Evolutionary conservation across 495 filamentous ascomycete genomes (phyloP), one percentile per base, ranked within the genome.

Genomic region (Schizothecium vesticola): DNA sequence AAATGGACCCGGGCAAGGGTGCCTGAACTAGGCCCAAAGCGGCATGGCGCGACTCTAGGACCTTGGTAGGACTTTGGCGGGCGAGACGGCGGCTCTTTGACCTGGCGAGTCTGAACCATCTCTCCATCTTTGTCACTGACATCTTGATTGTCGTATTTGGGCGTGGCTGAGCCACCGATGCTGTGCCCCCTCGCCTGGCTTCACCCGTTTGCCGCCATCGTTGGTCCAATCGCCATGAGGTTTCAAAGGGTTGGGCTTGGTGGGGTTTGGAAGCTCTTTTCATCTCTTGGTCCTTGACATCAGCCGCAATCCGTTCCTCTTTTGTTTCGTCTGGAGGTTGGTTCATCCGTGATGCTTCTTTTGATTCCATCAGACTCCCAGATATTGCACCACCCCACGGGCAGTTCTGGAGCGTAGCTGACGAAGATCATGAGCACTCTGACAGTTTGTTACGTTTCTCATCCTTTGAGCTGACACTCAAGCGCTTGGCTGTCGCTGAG

Each of bases 11-110:
- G 19, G 25, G 23, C 64, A 64, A 63, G 67, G 67, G 74, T 76
- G 75, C 75, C 75, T 73, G 74, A 77, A 24, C 75, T 76, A 77
- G 66, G 56, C 74, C 71, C 1, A 67, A 74, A 70, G 9, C 65
- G 70, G 58, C 56, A 64, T 61, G 64, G 29, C 16, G 56, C 25
- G 29, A 28, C 62, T 66, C 67, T 77, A 77, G 75, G 75, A 77
- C 75, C 71, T 70, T 70, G 60, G 70, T 77, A 77, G 75, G 75
- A 77, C 75, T 77, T 70, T 65, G 25, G 26, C 23, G 33, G 33
- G 12, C 23, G 57, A 23, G 22, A 25, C 23, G 59, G 62, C 64
- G 66, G 64, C 59, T 66, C 66, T 69, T 61, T 61, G 65, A n/a
- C 56, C 64, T 22, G 21, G 11, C n/a, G n/a, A n/a, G n/a, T n/a